phyloP scores from a whole-genome alignment of 2,329 filamentous ascomycete species.

The Fonsecaea erecta region DNA sequence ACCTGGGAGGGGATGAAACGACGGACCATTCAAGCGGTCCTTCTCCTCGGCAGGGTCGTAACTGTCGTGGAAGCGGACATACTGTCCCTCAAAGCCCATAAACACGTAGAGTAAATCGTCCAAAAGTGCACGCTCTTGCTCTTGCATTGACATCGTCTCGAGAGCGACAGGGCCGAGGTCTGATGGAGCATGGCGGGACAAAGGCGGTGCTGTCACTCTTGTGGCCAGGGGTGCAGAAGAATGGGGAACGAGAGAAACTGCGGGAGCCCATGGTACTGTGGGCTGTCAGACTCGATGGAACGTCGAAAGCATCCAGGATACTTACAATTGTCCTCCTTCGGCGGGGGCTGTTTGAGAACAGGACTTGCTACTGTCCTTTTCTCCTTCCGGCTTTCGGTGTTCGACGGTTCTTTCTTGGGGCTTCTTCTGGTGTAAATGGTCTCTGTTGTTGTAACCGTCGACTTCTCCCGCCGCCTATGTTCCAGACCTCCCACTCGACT shows the following conservation, averaged over 20 bases:
- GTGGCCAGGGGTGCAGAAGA: conserved; percentile 74
- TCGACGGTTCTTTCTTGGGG: conserved; percentile 53
- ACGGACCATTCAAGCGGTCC: conserved; percentile 80
- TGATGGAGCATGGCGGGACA: conserved; percentile 69
- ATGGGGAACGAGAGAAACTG: conserved; percentile 73
- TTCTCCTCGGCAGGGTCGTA: conserved; percentile 87
- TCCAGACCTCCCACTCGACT: conserved; percentile 36
- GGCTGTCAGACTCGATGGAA: conserved; percentile 28
- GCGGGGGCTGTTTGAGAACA: conserved; percentile 21
- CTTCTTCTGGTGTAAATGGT: conserved; percentile 56
- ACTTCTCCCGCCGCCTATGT: conserved; percentile 39
- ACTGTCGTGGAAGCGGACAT: conserved; percentile 80
- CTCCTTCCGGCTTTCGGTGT: conserved; percentile 21
- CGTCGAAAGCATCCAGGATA: not conserved
- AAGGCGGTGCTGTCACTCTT: conserved; percentile 65
- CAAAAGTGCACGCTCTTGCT: conserved; percentile 83
- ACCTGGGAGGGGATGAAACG: conserved; percentile 77
- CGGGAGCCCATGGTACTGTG: conserved; percentile 71
- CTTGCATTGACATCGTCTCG: conserved; percentile 72
- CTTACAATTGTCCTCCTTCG: conserved; percentile 44
- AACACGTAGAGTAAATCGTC: conserved; percentile 93
- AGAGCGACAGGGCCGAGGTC: conserved; percentile 71
- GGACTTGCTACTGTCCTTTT: conserved; percentile 22
- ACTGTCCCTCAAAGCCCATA: conserved; percentile 98
- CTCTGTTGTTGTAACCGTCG: conserved; percentile 46